phyloP scores from a whole-genome alignment of 495 filamentous ascomycete species.

The Usnea hakonensis region DNA sequence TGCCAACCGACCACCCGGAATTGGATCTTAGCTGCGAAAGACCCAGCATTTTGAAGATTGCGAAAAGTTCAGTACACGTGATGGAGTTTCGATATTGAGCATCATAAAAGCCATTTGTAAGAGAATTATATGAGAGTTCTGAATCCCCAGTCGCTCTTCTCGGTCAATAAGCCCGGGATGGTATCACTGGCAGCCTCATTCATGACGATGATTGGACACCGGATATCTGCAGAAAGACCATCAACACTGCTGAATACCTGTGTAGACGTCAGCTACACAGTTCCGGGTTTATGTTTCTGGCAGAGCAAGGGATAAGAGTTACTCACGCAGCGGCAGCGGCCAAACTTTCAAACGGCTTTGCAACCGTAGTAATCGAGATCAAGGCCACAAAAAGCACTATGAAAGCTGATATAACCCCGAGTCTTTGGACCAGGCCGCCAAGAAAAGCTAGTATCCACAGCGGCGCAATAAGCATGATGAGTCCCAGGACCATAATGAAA shows the following conservation, averaged over 20 bases:
- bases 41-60: too few relatives aligned
- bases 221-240: conserved; percentile 8
- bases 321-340: conserved; percentile 10
- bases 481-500: background rate
- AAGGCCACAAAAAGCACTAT: conserved; percentile 9
- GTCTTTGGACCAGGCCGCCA: background rate
- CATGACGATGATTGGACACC: background rate
- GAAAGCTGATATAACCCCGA: conserved; percentile 6
- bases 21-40: too few relatives aligned
- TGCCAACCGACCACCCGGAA: too few relatives aligned
- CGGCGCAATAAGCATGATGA: conserved; percentile 10
- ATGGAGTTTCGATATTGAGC: too few relatives aligned
- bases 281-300: background rate
- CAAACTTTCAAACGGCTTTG: conserved; percentile 10
- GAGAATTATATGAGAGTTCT: background rate
- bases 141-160: background rate
- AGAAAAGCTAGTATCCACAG: conserved; percentile 7
- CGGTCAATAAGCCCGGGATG: background rate
- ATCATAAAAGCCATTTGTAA: too few relatives aligned
- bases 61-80: too few relatives aligned
- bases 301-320: background rate
- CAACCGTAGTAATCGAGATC: background rate
- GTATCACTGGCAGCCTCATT: background rate
- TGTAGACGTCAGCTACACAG: background rate
- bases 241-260: conserved; percentile 8